Conservation (phyloP, 495 filamentous ascomycete species). For the Staphylotrichum longicolle region DNA sequence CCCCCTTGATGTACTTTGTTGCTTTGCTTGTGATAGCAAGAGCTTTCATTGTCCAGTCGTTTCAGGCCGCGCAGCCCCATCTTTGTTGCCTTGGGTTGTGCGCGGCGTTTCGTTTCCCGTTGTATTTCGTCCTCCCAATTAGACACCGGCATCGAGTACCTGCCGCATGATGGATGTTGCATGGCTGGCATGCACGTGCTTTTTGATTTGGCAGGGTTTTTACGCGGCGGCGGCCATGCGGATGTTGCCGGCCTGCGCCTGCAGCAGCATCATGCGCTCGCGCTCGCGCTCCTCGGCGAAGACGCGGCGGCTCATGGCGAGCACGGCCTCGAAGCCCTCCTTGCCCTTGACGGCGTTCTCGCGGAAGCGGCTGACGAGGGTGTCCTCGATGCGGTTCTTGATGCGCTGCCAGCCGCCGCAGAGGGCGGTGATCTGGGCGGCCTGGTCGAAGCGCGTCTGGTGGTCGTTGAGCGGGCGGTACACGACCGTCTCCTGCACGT, state of each 20-base stretch:
- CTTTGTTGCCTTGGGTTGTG: constrained; percentile 5
- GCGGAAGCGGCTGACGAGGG: constrained; percentile 78
- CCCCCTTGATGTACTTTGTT: neutral
- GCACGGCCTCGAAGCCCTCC: constrained; percentile 89
- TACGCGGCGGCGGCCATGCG: constrained; percentile 24
- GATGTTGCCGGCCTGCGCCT: constrained; percentile 34
- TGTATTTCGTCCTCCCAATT: constrained; percentile 11
- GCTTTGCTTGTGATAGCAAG: neutral
- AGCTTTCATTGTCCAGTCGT: constrained; percentile 1
- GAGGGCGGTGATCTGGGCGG: constrained; percentile 87
- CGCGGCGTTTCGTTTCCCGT: neutral
- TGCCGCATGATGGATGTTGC: too few species aligned
- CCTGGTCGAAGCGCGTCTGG: constrained; percentile 78
- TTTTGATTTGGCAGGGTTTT: too few species aligned
- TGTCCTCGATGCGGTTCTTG: constrained; percentile 89
- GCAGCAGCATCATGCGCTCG: constrained; percentile 33
- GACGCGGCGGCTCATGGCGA: constrained; percentile 89
- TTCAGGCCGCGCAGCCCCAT: neutral
- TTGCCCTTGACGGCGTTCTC: constrained; percentile 88
- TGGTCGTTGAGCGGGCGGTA: constrained; percentile 66
- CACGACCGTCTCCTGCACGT: constrained; percentile 82
- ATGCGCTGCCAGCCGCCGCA: constrained; percentile 96
- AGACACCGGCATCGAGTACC: neutral
- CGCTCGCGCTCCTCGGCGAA: constrained; percentile 78
- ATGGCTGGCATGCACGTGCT: too few species aligned